Evolutionary conservation across 805 yeast genomes (phyloP).

Genomic region (Scheffersomyces amazonensis): DNA sequence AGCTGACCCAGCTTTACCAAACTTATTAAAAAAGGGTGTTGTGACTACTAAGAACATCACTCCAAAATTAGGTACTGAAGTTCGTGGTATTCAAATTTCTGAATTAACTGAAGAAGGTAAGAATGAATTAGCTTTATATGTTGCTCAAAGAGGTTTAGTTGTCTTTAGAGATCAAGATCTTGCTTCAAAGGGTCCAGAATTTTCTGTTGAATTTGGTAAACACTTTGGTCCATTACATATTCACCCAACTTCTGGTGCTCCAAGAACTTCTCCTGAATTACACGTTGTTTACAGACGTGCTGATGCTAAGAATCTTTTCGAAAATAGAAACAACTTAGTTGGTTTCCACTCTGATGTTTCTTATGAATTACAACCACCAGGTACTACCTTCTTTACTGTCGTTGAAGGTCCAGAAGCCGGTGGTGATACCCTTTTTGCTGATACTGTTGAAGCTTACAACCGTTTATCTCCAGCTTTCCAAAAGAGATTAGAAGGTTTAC

Average conservation of each 20-base stretch:
- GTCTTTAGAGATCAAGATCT: slow-evolving; percentile 67
- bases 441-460: slow-evolving; percentile 38
- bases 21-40: slow-evolving; percentile 41
- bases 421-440: slow-evolving; percentile 39
- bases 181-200: slow-evolving; percentile 33
- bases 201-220: slow-evolving; percentile 28
- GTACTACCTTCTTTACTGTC: slow-evolving; percentile 33
- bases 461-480: slow-evolving; percentile 37
- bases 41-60: slow-evolving; percentile 42
- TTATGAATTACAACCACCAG: slow-evolving; percentile 42
- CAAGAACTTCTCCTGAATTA: slow-evolving; percentile 26
- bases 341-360: slow-evolving; percentile 38
- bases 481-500: slow-evolving; percentile 30
- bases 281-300: slow-evolving; percentile 25
- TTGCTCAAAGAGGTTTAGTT: slow-evolving; percentile 67
- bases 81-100: slow-evolving; percentile 58
- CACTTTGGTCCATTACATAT: slow-evolving; percentile 40
- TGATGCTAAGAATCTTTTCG: slow-evolving; percentile 10
- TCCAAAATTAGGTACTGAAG: slow-evolving; percentile 72
- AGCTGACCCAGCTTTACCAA: slow-evolving; percentile 53
- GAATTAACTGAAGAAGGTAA: slow-evolving; percentile 50
- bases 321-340: slow-evolving; percentile 23
- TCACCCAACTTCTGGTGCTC: slow-evolving; percentile 45
- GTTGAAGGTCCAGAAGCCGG: slow-evolving; percentile 38
- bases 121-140: slow-evolving; percentile 64